These are phyloP conservation scores for Eucalyptus grandis DNA, from an alignment of 345 rosid genomes.

Conservation along the genomic window DNA sequence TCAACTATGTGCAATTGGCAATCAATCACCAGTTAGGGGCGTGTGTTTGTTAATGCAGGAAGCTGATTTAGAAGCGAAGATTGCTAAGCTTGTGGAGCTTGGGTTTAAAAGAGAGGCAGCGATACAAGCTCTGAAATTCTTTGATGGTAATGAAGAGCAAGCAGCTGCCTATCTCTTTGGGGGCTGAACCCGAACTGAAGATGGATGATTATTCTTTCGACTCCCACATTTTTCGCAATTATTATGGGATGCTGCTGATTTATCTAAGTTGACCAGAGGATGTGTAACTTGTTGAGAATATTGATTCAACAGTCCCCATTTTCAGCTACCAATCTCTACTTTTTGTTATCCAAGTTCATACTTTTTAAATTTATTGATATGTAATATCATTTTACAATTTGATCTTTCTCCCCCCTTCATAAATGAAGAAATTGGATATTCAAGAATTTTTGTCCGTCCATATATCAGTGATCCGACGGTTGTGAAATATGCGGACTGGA, in stretches of 20 bases:
- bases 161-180: constrained; percentile 96
- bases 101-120: constrained; percentile 82
- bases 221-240: not conserved
- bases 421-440: not conserved
- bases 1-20: not conserved
- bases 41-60: constrained; percentile 22
- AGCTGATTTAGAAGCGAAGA: constrained; percentile 81
- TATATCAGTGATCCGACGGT: not conserved
- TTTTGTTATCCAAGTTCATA: not conserved
- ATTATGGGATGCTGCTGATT: not conserved
- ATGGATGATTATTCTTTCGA: not conserved
- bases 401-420: not conserved
- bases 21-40: not conserved
- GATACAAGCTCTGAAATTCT: constrained; percentile 75
- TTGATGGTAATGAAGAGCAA: constrained; percentile 85
- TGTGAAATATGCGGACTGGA: not conserved
- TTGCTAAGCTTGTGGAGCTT: constrained; percentile 80
- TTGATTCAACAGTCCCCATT: not conserved
- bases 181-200: constrained; percentile 19
- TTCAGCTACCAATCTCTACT: not conserved
- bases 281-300: not conserved
- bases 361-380: not conserved
- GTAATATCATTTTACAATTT: not conserved
- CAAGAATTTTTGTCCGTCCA: not conserved
- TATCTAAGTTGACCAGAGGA: not conserved